Evolutionary conservation across 352 stramenopile species (phyloP), one percentile per base, ranked within the genome.

Genomic region (Pythium sp.): DNA sequence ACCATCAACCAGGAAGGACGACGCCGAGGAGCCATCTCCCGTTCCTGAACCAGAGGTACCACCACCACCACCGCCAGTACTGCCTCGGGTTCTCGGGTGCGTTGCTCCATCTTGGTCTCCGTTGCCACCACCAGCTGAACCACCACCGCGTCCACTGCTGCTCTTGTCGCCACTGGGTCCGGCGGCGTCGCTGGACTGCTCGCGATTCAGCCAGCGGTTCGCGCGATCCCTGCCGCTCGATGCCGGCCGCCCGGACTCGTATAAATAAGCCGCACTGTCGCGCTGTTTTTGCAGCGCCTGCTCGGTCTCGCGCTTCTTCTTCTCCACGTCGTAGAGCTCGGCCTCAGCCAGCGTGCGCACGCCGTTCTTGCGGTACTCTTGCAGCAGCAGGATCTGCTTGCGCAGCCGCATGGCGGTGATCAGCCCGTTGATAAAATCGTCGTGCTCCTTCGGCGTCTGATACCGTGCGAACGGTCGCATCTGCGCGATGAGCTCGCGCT

Each of bases 391-490:
- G 73, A 99, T 99, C 82, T 98, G 93, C 73, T 98, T 98, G 36
- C 96, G 91, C 22, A 99, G 78, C 22, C 86, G 78, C 81, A 98
- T 98, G 38, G 86, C 84, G 26, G 82, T 73, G 36, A 98, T 87
- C 26, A 99, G 82, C 15, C 97, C 94, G 14, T 90, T 76, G 20
- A 98, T 82, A 70, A 99, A 98, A 26, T 91, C 79, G 28, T 98
- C 90, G 71, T 99, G 95, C 66, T 99, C 95, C 58, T 97, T 76
- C 0, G 86, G 86, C 9, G 86, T 93, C 65, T 98, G 94, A 75
- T 98, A 99, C 2, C 97, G 91, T 54, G 96, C 95, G 80, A 99
- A 99, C 14, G 98, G 82, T 60, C 96, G 87, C 79, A 99, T 91
- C 47, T 97, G 88, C 38, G 94, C 91, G 41, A 98, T 80, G 62